Conservation (phyloP, 2,329 filamentous ascomycete species). For the Fusarium sp. region DNA sequence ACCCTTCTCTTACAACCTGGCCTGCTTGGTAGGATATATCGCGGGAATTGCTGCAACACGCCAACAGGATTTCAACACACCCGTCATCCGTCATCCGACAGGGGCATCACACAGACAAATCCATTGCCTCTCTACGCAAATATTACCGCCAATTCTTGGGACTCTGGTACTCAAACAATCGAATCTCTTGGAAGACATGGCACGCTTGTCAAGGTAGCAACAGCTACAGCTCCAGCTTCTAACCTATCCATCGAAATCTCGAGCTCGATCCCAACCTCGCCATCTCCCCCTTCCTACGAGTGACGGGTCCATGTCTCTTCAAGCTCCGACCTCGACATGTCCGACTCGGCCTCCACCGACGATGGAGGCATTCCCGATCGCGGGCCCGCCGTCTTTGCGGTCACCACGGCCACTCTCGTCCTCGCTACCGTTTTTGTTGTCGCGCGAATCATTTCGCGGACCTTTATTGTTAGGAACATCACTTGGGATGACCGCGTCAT, state of each 20-base stretch:
- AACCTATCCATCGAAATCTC: slow-evolving; percentile 20
- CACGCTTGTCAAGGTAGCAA: slow-evolving; percentile 31
- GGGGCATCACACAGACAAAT: neutral
- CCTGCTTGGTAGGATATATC: neutral
- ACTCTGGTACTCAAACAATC: slow-evolving; percentile 1
- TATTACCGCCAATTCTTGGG: neutral
- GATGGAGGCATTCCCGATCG: slow-evolving; percentile 60
- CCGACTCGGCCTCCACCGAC: slow-evolving; percentile 44
- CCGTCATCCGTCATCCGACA: slow-evolving; percentile 14
- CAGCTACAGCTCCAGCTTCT: slow-evolving; percentile 33
- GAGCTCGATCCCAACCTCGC: slow-evolving; percentile 18
- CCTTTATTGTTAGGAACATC: slow-evolving; percentile 77
- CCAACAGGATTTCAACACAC: slow-evolving; percentile 12
- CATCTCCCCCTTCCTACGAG: slow-evolving; percentile 31
- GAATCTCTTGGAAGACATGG: slow-evolving; percentile 41
- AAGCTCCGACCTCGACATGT: slow-evolving; percentile 44
- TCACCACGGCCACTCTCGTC: slow-evolving; percentile 76
- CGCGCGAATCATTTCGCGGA: slow-evolving; percentile 79
- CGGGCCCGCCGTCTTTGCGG: slow-evolving; percentile 74
- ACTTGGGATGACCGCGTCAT: slow-evolving; percentile 87
- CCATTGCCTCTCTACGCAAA: neutral
- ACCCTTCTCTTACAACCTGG: neutral
- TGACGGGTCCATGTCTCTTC: slow-evolving; percentile 44
- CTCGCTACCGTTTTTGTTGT: slow-evolving; percentile 81
- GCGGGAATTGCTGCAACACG: slow-evolving; percentile 20